phyloP scores from a whole-genome alignment of 2,329 filamentous ascomycete genomes.

The Aquanectria penicillioides region DNA sequence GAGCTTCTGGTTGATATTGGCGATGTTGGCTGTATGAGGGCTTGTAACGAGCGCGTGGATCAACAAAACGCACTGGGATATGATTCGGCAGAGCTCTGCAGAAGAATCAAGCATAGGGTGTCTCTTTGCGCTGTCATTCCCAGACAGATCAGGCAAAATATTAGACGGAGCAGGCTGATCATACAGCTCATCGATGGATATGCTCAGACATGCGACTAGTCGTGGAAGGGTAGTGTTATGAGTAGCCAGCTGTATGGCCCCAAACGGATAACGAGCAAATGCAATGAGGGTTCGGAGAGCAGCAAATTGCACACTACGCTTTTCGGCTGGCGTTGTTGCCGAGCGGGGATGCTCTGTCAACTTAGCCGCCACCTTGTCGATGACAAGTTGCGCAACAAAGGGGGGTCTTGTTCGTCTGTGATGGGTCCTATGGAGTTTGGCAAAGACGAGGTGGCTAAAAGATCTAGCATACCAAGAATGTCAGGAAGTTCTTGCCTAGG shows the following conservation, averaged over 20 bases:
- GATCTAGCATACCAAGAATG: slow-evolving; percentile 70
- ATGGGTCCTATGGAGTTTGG: slow-evolving; percentile 74
- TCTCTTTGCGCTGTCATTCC: slow-evolving; percentile 5
- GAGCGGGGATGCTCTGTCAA: slow-evolving; percentile 65
- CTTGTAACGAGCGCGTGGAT: slow-evolving; percentile 64
- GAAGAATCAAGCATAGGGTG: slow-evolving; percentile 30
- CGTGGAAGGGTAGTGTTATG: slow-evolving; percentile 78
- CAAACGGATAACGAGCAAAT: slow-evolving; percentile 71
- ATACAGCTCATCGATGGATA: slow-evolving; percentile 79
- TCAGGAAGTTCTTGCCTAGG: slow-evolving; percentile 72
- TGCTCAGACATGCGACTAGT: slow-evolving; percentile 71
- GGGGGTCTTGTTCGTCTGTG: slow-evolving; percentile 53
- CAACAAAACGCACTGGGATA: slow-evolving; percentile 59
- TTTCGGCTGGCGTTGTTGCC: slow-evolving; percentile 49
- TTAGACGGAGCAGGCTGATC: slow-evolving; percentile 59
- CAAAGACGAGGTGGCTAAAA: slow-evolving; percentile 74
- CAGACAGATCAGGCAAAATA: slow-evolving; percentile 45
- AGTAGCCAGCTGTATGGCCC: slow-evolving; percentile 70
- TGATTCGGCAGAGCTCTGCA: slow-evolving; percentile 54
- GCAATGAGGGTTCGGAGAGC: slow-evolving; percentile 65
- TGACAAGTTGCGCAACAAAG: slow-evolving; percentile 58
- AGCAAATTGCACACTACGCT: slow-evolving; percentile 56
- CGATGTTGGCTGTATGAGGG: slow-evolving; percentile 54
- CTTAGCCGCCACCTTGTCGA: slow-evolving; percentile 71
- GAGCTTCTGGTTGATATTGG: slow-evolving; percentile 77